phyloP scores from a whole-genome alignment of 805 yeast species.

The Ogataea methanolica region DNA sequence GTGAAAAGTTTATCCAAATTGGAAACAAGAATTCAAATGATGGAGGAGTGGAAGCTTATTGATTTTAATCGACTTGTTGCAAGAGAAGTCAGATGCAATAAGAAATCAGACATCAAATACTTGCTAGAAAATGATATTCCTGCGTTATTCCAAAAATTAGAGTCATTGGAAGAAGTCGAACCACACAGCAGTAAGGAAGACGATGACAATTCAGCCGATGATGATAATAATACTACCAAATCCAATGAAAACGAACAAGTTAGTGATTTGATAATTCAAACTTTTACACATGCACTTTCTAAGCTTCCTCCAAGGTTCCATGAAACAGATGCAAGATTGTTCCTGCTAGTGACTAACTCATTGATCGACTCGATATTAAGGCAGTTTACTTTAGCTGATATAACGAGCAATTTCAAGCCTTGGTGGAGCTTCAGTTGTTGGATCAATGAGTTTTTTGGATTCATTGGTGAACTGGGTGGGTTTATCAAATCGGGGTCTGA shows the following conservation, averaged over 20 bases:
- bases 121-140: slow-evolving; percentile 35
- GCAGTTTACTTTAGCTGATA: slow-evolving; percentile 56
- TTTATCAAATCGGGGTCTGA: slow-evolving; percentile 30
- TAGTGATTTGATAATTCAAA: slow-evolving; percentile 12
- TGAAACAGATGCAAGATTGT: slow-evolving; percentile 49
- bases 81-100: slow-evolving; percentile 14
- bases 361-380: slow-evolving; percentile 55
- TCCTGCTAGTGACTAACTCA: slow-evolving; percentile 48
- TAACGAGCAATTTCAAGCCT: slow-evolving; percentile 51
- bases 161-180: slow-evolving; percentile 1
- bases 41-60: slow-evolving; percentile 37
- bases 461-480: slow-evolving; percentile 63
- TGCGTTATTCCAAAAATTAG: slow-evolving; percentile 7
- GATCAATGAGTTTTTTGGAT: slow-evolving; percentile 67
- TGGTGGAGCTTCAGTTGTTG: slow-evolving; percentile 79
- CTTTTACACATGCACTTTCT: slow-evolving; percentile 12
- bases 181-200: slow-evolving; percentile 1
- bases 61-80: slow-evolving; percentile 21
- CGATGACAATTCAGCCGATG: slow-evolving; percentile 1
- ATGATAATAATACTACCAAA: too few species aligned
- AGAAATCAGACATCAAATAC: slow-evolving; percentile 21
- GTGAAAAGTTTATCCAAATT: slow-evolving; percentile 52
- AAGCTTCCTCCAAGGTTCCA: slow-evolving; percentile 34
- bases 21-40: slow-evolving; percentile 5
- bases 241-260: slow-evolving; percentile 1